These are phyloP conservation scores for Daucus carota DNA, from an alignment of 129 eudicot species.

Conservation along the genomic window DNA sequence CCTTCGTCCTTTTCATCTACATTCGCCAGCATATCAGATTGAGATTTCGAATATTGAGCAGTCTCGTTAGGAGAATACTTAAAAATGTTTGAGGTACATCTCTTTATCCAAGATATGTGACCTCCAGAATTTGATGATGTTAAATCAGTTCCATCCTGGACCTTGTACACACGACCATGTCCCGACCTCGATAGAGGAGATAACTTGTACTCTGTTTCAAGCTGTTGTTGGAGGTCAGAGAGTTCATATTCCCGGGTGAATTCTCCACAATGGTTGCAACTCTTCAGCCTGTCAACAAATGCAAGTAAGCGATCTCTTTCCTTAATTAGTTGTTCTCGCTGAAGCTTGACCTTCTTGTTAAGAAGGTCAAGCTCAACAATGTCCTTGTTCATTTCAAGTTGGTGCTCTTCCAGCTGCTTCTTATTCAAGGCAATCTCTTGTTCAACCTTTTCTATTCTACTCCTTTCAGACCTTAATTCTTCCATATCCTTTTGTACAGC, in stretches of 20 bases:
- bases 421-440: constrained; percentile 42
- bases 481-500: constrained; percentile 40
- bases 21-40: constrained; percentile 12
- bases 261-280: constrained; percentile 63
- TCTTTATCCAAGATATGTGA: constrained; percentile 42
- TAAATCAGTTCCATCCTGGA: constrained; percentile 19
- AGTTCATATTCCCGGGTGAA: constrained; percentile 28
- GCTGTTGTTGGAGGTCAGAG: constrained; percentile 34
- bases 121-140: constrained; percentile 31
- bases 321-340: constrained; percentile 45
- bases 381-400: constrained; percentile 67
- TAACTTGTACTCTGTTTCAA: constrained; percentile 24
- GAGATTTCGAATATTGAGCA: constrained; percentile 27
- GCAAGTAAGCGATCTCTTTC: constrained; percentile 51
- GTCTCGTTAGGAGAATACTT: constrained; percentile 43
- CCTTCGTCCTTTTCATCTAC: constrained; percentile 25
- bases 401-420: constrained; percentile 46
- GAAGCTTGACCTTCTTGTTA: constrained; percentile 62
- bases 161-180: constrained; percentile 25
- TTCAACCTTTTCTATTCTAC: constrained; percentile 45
- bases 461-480: constrained; percentile 44
- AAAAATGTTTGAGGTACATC: constrained; percentile 46
- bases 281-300: constrained; percentile 50
- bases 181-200: constrained; percentile 27
- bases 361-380: constrained; percentile 55